Conservation (phyloP, 805 yeast genomes). For the Cyberlindnera mrakii region DNA sequence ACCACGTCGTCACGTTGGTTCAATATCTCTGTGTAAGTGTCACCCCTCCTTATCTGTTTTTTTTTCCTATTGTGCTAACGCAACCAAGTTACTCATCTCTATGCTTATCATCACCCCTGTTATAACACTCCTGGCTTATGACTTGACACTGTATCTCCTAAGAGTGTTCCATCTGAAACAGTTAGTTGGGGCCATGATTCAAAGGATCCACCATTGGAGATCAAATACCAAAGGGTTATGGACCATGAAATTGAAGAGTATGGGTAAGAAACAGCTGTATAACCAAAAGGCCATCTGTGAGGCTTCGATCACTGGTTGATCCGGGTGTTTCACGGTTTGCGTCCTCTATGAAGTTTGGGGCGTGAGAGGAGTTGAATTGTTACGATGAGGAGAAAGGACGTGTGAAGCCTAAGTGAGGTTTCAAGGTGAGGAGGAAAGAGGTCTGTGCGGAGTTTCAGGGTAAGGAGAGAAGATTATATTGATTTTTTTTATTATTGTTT, state of each 20-base stretch:
- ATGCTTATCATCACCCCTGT: slow-evolving; percentile 12
- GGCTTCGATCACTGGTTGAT: neutral
- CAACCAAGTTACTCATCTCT: slow-evolving; percentile 2
- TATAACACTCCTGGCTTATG: slow-evolving; percentile 11
- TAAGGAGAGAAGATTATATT: too few species aligned
- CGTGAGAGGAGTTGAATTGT: too few species aligned
- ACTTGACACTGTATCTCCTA: slow-evolving; percentile 12
- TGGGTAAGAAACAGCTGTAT: slow-evolving; percentile 8
- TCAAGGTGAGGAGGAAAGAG: too few species aligned
- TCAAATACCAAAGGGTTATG: neutral
- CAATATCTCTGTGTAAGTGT: slow-evolving; percentile 10
- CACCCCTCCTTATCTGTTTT: neutral
- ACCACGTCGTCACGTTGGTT: neutral
- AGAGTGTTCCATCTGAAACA: slow-evolving; percentile 9
- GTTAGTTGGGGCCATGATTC: neutral
- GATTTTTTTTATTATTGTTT: too few species aligned
- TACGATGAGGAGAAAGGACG: too few species aligned
- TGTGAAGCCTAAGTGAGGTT: too few species aligned
- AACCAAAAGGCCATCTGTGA: slow-evolving; percentile 16
- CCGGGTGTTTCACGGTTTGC: too few species aligned
- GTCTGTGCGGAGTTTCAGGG: too few species aligned
- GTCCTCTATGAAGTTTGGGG: too few species aligned
- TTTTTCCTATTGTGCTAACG: slow-evolving; percentile 1
- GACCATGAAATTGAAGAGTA: slow-evolving; percentile 1
- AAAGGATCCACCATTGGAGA: neutral